Evolutionary conservation across 2,329 filamentous ascomycete species (phyloP).

Genomic region (Rhytidhysteron rufulum): DNA sequence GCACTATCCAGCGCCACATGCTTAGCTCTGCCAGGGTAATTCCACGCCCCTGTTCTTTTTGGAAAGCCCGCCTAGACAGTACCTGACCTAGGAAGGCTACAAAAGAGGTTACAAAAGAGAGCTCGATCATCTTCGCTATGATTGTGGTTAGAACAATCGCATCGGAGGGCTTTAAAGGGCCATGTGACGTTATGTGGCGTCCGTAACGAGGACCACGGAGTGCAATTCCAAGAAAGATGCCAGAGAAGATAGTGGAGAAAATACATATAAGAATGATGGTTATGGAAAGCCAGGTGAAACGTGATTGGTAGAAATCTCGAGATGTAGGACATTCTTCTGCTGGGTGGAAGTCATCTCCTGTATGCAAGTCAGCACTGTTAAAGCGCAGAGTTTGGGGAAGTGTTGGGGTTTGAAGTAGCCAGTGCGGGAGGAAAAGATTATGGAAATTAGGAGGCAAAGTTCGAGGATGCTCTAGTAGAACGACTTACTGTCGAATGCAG

Average conservation of each 20-base stretch:
- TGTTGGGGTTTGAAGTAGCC: not conserved
- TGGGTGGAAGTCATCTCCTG: slow-evolving; percentile 26
- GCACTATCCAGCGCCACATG: slow-evolving; percentile 66
- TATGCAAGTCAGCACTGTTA: slow-evolving; percentile 1
- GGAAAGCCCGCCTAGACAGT: slow-evolving; percentile 65
- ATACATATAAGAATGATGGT: slow-evolving; percentile 47
- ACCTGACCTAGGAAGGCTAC: slow-evolving; percentile 72
- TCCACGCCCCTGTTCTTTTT: slow-evolving; percentile 53
- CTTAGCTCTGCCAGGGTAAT: slow-evolving; percentile 73
- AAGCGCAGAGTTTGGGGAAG: not conserved
- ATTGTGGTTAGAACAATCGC: slow-evolving; percentile 66
- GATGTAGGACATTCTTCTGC: slow-evolving; percentile 33
- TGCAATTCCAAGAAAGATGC: slow-evolving; percentile 62
- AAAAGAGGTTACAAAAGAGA: slow-evolving; percentile 74
- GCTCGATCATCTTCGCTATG: slow-evolving; percentile 71
- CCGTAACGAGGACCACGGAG: slow-evolving; percentile 62
- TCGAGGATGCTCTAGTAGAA: slow-evolving; percentile 3
- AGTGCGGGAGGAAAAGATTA: not conserved
- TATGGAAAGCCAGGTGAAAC: slow-evolving; percentile 47
- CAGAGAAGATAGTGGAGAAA: slow-evolving; percentile 63
- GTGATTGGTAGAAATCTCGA: slow-evolving; percentile 35
- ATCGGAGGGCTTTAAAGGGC: slow-evolving; percentile 55
- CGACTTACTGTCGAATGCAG: slow-evolving; percentile 29
- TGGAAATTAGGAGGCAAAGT: not conserved
- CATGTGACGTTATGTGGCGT: slow-evolving; percentile 50